Percentiles rank a stretch among this genome's conserved stretches.
Conservation (phyloP, 768 basidiomycete genomes). For the Gloeopeniophorella convolvens region DNA sequence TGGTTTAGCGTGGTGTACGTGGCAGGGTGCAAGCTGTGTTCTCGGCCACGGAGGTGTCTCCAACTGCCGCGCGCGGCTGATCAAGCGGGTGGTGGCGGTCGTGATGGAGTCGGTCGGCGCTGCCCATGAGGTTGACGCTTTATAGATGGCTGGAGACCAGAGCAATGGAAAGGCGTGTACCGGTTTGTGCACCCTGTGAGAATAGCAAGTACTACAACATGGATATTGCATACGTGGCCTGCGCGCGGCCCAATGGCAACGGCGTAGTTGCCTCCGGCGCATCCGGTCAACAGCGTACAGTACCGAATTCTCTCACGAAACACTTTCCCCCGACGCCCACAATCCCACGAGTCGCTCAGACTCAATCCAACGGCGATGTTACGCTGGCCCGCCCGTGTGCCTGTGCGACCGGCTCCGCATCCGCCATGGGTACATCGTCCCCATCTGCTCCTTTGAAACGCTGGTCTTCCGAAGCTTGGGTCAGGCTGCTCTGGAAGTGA, state of each 20-base stretch:
- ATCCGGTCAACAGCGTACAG: neutral
- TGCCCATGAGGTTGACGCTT: neutral
- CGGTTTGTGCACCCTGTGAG: no score
- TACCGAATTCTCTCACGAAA: neutral
- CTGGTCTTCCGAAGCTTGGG: slow-evolving; percentile 75
- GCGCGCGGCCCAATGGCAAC: slow-evolving; percentile 6
- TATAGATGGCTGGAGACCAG: no score
- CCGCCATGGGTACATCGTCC: slow-evolving; percentile 20
- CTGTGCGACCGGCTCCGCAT: no score
- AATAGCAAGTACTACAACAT: no score
- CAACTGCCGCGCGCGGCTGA: no score
- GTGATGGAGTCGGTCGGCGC: neutral
- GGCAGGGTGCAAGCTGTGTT: neutral
- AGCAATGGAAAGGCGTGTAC: no score
- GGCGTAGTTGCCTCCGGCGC: neutral
- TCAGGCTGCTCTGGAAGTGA: slow-evolving; percentile 79
- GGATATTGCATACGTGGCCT: no score
- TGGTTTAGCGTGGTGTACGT: slow-evolving; percentile 23
- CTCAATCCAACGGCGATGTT: no score
- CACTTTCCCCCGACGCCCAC: neutral
- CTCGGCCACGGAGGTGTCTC: no score
- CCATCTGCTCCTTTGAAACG: slow-evolving; percentile 56
- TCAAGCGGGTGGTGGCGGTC: neutral
- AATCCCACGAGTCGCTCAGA: slow-evolving; percentile 8
- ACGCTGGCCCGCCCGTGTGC: no score